Percentiles rank a stretch among this genome's conserved stretches.
phyloP scores from a whole-genome alignment of 768 basidiomycete genomes.

The Trametes elegans region DNA sequence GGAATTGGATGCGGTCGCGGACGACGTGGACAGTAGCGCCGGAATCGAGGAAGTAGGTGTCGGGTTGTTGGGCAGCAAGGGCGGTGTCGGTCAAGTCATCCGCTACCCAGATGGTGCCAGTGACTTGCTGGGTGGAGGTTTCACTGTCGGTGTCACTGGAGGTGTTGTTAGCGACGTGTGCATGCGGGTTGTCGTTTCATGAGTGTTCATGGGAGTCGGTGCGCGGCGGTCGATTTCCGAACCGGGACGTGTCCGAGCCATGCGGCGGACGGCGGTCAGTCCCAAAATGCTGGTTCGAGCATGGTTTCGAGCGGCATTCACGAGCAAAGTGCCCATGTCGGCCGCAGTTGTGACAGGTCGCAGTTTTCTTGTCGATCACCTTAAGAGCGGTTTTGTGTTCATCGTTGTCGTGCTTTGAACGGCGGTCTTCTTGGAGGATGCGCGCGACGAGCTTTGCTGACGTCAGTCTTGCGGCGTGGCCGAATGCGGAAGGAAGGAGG shows the following conservation, averaged over 20 bases:
- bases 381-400: constrained; percentile 1
- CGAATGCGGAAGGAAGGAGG: background rate
- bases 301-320: constrained; percentile 1
- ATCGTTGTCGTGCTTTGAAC: background rate
- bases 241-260: too few species aligned
- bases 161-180: background rate
- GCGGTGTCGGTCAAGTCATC: background rate
- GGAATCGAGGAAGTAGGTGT: constrained; percentile 18
- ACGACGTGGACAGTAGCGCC: constrained; percentile 4
- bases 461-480: too few species aligned
- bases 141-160: background rate
- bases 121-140: background rate
- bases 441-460: too few species aligned
- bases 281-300: too few species aligned
- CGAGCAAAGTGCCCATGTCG: background rate
- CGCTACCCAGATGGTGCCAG: background rate
- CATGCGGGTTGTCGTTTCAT: too few species aligned
- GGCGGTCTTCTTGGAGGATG: constrained; percentile 7
- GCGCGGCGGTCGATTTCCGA: background rate
- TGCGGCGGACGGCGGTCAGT: background rate
- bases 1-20: background rate
- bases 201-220: background rate
- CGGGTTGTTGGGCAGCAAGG: background rate
- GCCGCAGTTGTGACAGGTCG: constrained; percentile 4
- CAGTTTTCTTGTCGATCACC: background rate